Evolutionary conservation across 768 basidiomycete genomes (phyloP), one percentile per base, ranked within the genome.

Genomic region (Leccinum rimulosum): DNA sequence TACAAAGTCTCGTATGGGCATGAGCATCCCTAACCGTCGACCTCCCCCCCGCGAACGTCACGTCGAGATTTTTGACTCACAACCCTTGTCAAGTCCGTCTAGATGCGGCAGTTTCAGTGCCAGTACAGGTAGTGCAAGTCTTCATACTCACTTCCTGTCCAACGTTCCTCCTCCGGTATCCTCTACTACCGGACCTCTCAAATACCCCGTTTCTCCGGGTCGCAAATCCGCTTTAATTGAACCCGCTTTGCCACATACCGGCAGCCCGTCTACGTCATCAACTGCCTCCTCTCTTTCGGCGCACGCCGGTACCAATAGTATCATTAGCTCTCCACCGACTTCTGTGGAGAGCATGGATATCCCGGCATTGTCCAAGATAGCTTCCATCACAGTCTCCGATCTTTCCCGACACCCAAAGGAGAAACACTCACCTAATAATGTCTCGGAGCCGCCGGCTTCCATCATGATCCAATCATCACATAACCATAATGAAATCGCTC

Each of bases 31-130:
- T 49, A 80, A 77, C 51, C 79, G 78, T 47, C 81, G 80, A 25
- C 51, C 57, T 75, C 79, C 59, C 68, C 78, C 52, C 58, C 70
- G 82, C 12, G 80, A 83, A 61, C 82, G 83, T 25, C 86, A 88
- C 58, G 90, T 92, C 47, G 87, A 91, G 66, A 93, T 92, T 36
- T 89, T 91, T 65, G 82, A 89, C 68, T 93, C 91, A 3, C 91
- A 93, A 68, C 91, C 91, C 31, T 71, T 93, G 27, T 74, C 85
- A 5, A 90, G 87, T 66, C 81, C 81, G 4, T 69, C 72, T 25
- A 69, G 66, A 55, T 61, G 66, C 12, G 70, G 66, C 48, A 74
- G 70, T 55, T 60, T 70, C 53, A 71, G 73, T 35, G 63, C 67
- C 27, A 75, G 71, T 56, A 62, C 71, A 31, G 70, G 68, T 31